phyloP scores from a whole-genome alignment of 768 basidiomycete species.

The Suillus spraguei region DNA sequence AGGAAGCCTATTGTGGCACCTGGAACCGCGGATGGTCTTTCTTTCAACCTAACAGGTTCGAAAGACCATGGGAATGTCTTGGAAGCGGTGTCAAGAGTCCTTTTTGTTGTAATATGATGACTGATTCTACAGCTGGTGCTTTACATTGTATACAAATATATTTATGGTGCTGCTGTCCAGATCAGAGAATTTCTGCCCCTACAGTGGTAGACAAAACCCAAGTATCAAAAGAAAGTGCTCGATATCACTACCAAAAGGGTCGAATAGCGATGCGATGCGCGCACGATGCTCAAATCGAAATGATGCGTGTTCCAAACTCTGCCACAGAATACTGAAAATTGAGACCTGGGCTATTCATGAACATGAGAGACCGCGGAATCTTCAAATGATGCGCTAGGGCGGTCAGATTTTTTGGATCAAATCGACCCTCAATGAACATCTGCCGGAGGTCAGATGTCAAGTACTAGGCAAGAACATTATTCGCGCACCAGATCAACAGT shows the following conservation, averaged over 20 bases:
- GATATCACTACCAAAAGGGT: background rate
- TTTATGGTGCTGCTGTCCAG: background rate
- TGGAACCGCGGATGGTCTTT: too few relatives aligned
- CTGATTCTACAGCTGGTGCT: too few relatives aligned
- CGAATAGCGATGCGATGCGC: background rate
- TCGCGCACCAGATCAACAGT: conserved; percentile 58
- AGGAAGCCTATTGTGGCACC: too few relatives aligned
- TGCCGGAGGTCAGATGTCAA: conserved; percentile 21
- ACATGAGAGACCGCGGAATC: conserved; percentile 60
- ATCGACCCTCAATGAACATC: conserved; percentile 48
- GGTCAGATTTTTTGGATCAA: conserved; percentile 48
- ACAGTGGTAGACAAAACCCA: background rate
- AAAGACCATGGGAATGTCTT: too few relatives aligned
- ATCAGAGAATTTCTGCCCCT: background rate
- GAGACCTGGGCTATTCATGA: conserved; percentile 61
- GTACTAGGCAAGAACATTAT: background rate
- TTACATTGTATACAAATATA: background rate
- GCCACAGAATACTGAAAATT: conserved; percentile 43
- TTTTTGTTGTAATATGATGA: too few relatives aligned
- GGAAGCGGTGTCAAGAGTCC: too few relatives aligned
- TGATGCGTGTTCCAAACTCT: conserved; percentile 56
- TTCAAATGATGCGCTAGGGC: conserved; percentile 50
- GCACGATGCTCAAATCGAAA: conserved; percentile 33
- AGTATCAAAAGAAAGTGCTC: background rate
- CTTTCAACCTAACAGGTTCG: too few relatives aligned